These are phyloP conservation scores for Peronospora belbahrii DNA, from an alignment of 352 stramenopile species.

Conservation along the genomic window DNA sequence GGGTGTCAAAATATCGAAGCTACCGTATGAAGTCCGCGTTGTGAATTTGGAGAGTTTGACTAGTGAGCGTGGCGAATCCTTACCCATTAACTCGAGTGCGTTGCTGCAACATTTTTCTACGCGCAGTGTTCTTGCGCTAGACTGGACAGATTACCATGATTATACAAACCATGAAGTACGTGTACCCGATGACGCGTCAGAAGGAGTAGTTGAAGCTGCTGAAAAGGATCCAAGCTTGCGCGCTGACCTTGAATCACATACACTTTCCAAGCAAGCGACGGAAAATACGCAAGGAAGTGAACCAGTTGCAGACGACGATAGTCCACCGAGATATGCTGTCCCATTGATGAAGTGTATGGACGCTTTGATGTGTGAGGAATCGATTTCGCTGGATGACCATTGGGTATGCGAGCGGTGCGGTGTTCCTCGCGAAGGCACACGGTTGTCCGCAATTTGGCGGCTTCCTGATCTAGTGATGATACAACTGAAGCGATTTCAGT, in stretches of 20 bases:
- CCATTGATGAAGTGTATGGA: conserved; percentile 64
- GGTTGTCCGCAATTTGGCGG: conserved; percentile 59
- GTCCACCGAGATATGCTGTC: conserved; percentile 27
- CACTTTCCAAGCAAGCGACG: neutral
- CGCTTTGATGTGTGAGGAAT: conserved; percentile 57
- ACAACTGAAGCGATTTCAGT: conserved; percentile 86
- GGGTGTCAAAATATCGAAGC: neutral
- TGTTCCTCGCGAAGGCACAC: conserved; percentile 47
- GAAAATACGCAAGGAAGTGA: neutral
- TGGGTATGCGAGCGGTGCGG: conserved; percentile 71
- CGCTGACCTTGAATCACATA: conserved; percentile 12
- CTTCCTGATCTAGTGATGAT: conserved; percentile 82
- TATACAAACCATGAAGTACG: conserved; percentile 21
- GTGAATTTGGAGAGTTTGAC: conserved; percentile 57
- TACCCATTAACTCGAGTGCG: conserved; percentile 42
- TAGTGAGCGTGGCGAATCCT: conserved; percentile 21
- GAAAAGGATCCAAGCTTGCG: conserved; percentile 20
- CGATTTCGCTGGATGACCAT: conserved; percentile 59
- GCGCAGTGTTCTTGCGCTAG: conserved; percentile 67
- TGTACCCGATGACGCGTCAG: conserved; percentile 23
- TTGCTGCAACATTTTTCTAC: conserved; percentile 70
- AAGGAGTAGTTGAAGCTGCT: conserved; percentile 28
- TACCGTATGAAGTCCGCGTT: conserved; percentile 50
- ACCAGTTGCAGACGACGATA: conserved; percentile 10
- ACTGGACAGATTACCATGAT: conserved; percentile 45